Evolutionary conservation across 768 basidiomycete species (phyloP).

Genomic region (Auricularia auricula-judae): DNA sequence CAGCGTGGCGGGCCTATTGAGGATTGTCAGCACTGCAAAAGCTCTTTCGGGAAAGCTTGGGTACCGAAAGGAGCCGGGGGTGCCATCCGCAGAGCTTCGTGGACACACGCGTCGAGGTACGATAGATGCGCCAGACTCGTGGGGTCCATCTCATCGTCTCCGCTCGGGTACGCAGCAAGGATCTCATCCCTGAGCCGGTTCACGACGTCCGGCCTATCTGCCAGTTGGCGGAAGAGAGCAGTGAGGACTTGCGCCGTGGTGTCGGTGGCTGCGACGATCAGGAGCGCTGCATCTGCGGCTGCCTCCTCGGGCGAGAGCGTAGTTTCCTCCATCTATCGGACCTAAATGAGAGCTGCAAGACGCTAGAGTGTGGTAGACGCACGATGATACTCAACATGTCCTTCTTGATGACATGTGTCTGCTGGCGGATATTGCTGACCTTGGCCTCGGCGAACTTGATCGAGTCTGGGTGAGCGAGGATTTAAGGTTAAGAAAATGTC

Average conservation of each 20-base stretch:
- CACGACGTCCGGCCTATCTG: conserved; percentile 27
- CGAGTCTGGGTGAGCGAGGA: neutral
- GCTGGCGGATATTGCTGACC: neutral
- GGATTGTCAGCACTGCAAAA: neutral
- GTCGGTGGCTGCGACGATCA: conserved; percentile 37
- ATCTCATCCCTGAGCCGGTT: conserved; percentile 30
- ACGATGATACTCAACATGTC: neutral
- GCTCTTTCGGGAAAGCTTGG: neutral
- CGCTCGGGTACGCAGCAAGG: conserved; percentile 25
- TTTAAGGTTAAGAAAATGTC: neutral
- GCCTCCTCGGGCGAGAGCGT: conserved; percentile 1
- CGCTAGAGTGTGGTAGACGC: neutral
- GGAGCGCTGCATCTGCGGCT: conserved; percentile 22
- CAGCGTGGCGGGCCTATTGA: neutral
- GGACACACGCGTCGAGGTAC: neutral
- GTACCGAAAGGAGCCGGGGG: neutral
- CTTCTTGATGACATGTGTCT: neutral
- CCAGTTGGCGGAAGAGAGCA: conserved; percentile 28
- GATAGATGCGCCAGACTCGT: neutral
- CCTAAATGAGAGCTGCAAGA: neutral
- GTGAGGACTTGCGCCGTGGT: conserved; percentile 32
- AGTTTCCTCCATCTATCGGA: neutral
- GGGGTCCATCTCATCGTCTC: conserved; percentile 16
- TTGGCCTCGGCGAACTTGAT: neutral
- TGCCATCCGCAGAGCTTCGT: neutral